Evolutionary conservation across 768 basidiomycete genomes (phyloP).

Genomic region (Lactifluus piperatus): DNA sequence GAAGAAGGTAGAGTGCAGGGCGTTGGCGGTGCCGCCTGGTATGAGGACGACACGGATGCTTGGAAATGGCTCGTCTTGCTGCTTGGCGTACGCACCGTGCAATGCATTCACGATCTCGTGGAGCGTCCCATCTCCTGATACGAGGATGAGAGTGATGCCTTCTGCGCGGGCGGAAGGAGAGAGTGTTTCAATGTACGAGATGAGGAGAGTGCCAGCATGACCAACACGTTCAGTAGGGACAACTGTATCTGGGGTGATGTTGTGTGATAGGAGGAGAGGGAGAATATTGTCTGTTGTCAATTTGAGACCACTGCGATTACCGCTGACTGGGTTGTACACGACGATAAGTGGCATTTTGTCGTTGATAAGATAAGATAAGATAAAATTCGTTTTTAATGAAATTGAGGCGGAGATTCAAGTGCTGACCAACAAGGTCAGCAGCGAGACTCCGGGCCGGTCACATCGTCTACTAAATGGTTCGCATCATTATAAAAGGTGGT

Average conservation of each 20-base stretch:
- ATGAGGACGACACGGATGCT: constrained; percentile 41
- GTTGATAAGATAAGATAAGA: constrained; percentile 1
- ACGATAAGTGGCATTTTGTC: constrained; percentile 42
- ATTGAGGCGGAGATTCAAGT: constrained; percentile 3
- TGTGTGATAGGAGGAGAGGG: constrained; percentile 45
- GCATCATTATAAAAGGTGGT: constrained; percentile 90
- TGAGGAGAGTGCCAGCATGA: constrained; percentile 45
- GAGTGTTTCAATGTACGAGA: constrained; percentile 30
- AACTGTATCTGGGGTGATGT: constrained; percentile 33
- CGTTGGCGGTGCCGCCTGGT: constrained; percentile 90
- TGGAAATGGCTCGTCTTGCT: background rate
- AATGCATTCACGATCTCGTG: constrained; percentile 78
- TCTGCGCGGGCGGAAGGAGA: constrained; percentile 13
- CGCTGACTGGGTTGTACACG: constrained; percentile 72
- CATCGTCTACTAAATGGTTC: constrained; percentile 46
- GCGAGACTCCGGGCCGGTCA: background rate
- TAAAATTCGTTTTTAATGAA: background rate
- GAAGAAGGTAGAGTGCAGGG: constrained; percentile 74
- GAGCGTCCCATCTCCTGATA: constrained; percentile 87
- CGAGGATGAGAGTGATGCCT: constrained; percentile 45
- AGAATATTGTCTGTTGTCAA: constrained; percentile 56
- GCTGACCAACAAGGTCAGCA: background rate
- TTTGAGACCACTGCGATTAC: constrained; percentile 44
- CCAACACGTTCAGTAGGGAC: constrained; percentile 41
- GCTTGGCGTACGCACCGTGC: background rate